A percentile compares a stretch with the other conserved stretches of the same genome.
These are phyloP conservation scores for Phytophthora melonis DNA, from an alignment of 352 stramenopile species.

Conservation along the genomic window DNA sequence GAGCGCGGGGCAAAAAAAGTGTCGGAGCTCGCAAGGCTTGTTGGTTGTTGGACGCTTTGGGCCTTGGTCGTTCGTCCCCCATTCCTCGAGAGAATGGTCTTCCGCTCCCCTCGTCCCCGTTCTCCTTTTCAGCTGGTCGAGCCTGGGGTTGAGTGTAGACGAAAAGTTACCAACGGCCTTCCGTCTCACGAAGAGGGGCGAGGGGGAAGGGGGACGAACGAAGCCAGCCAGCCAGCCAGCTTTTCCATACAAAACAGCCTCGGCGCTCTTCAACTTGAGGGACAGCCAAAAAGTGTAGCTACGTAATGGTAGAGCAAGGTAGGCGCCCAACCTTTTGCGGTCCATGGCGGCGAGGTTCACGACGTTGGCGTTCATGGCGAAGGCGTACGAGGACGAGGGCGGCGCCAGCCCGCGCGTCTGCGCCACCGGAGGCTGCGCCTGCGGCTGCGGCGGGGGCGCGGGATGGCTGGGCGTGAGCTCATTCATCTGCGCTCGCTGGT, in stretches of 20 bases:
- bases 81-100: constrained; percentile 25
- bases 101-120: constrained; percentile 25
- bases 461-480: constrained; percentile 48
- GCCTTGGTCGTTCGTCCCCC: constrained; percentile 22
- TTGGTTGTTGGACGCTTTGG: not conserved
- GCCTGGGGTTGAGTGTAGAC: constrained; percentile 25
- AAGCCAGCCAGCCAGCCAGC: constrained; percentile 9
- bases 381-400: constrained; percentile 21
- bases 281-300: constrained; percentile 16
- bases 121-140: constrained; percentile 34
- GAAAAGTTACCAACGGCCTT: constrained; percentile 17
- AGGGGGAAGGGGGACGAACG: constrained; percentile 16
- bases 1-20: constrained; percentile 27
- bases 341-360: constrained; percentile 37
- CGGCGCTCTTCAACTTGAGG: constrained; percentile 42
- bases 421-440: not conserved
- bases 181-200: not conserved
- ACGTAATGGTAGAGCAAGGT: not conserved
- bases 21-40: not conserved
- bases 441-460: constrained; percentile 11
- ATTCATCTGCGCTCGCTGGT: constrained; percentile 43
- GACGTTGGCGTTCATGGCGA: constrained; percentile 26
- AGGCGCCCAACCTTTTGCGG: constrained; percentile 42
- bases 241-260: not conserved
- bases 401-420: constrained; percentile 35